These are phyloP conservation scores for Epicoccum nigrum DNA, from an alignment of 2,329 filamentous ascomycete species.

Conservation along the genomic window DNA sequence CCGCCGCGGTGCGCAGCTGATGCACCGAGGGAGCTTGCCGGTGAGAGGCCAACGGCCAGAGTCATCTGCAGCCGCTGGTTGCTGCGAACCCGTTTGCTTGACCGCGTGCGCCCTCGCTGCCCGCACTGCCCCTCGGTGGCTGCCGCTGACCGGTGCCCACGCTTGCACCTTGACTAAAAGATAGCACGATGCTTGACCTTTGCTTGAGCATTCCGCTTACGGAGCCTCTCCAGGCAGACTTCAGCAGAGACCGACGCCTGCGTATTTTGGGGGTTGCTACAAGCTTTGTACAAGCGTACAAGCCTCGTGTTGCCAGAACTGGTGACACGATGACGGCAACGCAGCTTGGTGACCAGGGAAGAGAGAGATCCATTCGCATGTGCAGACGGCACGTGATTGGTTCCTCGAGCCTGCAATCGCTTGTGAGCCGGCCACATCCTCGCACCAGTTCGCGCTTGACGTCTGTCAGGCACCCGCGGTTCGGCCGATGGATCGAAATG, in stretches of 20 bases:
- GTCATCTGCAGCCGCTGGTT: not conserved
- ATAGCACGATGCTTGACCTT: constrained; percentile 12
- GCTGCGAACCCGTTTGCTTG: constrained; percentile 1
- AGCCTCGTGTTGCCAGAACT: not conserved
- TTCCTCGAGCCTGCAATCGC: not conserved
- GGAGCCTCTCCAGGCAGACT: constrained; percentile 7
- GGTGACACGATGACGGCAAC: constrained; percentile 11
- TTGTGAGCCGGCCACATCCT: constrained; percentile 4
- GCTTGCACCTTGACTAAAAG: constrained; percentile 4
- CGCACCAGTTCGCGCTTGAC: constrained; percentile 1
- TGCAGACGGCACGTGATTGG: constrained; percentile 1
- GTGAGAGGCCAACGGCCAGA: constrained; percentile 4
- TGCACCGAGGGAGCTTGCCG: constrained; percentile 8
- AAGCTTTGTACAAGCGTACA: not conserved
- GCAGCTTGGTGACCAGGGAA: constrained; percentile 9
- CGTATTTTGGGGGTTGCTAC: not conserved
- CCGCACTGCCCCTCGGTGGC: constrained; percentile 6
- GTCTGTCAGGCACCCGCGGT: constrained; percentile 11
- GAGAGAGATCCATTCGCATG: constrained; percentile 5
- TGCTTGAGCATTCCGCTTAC: constrained; percentile 5
- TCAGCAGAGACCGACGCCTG: not conserved
- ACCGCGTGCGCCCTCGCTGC: constrained; percentile 4
- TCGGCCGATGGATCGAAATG: constrained; percentile 1
- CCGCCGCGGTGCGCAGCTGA: not conserved
- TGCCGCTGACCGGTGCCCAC: constrained; percentile 16